Percentiles rank a stretch among this genome's conserved stretches.
These are phyloP conservation scores for Pleodorina starrii DNA, from an alignment of 139 green algal species.

Conservation along the genomic window DNA sequence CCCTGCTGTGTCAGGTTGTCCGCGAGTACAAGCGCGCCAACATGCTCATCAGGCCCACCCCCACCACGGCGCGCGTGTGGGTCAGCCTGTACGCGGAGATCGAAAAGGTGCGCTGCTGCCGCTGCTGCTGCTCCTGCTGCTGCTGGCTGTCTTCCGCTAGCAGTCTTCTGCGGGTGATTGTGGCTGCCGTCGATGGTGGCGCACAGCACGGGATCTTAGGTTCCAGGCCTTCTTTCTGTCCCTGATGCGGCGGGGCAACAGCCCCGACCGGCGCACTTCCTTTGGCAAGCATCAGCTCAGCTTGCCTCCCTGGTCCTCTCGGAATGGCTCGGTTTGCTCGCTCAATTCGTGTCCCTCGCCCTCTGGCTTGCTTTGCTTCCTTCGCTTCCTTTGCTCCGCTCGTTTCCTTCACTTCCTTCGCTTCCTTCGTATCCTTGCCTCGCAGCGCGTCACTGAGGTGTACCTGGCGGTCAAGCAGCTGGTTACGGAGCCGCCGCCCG, in stretches of 20 bases:
- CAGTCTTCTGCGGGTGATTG: no score
- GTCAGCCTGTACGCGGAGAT: conserved; percentile 60
- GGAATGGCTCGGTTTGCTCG: neutral
- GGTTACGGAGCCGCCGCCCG: conserved; percentile 45
- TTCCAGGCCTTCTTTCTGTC: neutral
- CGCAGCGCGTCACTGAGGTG: conserved; percentile 56
- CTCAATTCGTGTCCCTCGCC: no score
- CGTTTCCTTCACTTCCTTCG: neutral
- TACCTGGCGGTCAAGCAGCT: conserved; percentile 32
- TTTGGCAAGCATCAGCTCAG: no score
- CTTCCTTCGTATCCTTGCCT: neutral
- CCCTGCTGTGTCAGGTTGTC: conserved; percentile 41
- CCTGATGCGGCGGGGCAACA: neutral
- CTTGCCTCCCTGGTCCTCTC: no score
- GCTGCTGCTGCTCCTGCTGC: no score
- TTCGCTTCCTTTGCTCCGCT: neutral
- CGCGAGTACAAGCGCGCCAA: conserved; percentile 54
- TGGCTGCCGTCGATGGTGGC: no score
- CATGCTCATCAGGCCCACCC: conserved; percentile 51
- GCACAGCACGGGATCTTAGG: no score
- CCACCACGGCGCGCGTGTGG: conserved; percentile 50
- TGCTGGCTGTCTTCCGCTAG: no score
- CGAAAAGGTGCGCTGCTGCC: conserved; percentile 50
- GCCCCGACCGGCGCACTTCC: no score
- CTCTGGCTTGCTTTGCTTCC: neutral